Percentiles rank a stretch among this genome's conserved stretches.
phyloP scores from a whole-genome alignment of 768 basidiomycete species.

The Auriscalpium orientale region DNA sequence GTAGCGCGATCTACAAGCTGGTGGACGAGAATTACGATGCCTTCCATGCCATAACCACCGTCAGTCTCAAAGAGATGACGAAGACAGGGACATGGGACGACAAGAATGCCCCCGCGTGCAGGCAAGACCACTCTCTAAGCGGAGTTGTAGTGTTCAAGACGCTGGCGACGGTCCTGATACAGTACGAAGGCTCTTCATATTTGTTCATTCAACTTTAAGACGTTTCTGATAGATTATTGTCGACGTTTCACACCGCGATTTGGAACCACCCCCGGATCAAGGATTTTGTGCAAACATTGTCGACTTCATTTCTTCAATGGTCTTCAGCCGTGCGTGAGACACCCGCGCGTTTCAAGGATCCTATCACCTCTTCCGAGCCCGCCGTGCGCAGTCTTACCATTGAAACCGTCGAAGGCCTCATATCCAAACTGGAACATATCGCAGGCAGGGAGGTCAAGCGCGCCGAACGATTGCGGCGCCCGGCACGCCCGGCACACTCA shows the following conservation, averaged over 20 bases:
- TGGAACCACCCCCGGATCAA: constrained; percentile 37
- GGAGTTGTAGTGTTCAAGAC: constrained; percentile 24
- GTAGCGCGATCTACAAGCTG: constrained; percentile 17
- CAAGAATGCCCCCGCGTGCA: neutral
- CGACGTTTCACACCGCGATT: constrained; percentile 51
- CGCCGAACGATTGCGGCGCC: constrained; percentile 16
- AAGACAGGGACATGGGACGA: constrained; percentile 20
- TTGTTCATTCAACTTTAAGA: neutral
- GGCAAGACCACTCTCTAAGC: constrained; percentile 9
- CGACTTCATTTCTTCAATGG: constrained; percentile 44
- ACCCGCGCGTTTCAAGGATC: constrained; percentile 39
- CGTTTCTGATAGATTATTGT: constrained; percentile 34
- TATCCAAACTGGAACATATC: constrained; percentile 33
- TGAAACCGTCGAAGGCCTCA: constrained; percentile 24
- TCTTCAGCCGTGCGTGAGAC: constrained; percentile 27
- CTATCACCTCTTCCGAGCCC: constrained; percentile 24
- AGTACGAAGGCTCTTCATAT: neutral
- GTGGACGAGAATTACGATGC: constrained; percentile 22
- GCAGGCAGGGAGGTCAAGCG: constrained; percentile 42
- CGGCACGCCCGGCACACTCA: neutral
- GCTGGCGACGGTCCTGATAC: constrained; percentile 16
- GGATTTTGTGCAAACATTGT: constrained; percentile 34
- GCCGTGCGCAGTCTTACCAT: constrained; percentile 32
- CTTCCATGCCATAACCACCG: constrained; percentile 14
- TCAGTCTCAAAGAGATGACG: constrained; percentile 20